phyloP scores from a whole-genome alignment of 352 stramenopile species.

The Phytophthora fragariaefolia region DNA sequence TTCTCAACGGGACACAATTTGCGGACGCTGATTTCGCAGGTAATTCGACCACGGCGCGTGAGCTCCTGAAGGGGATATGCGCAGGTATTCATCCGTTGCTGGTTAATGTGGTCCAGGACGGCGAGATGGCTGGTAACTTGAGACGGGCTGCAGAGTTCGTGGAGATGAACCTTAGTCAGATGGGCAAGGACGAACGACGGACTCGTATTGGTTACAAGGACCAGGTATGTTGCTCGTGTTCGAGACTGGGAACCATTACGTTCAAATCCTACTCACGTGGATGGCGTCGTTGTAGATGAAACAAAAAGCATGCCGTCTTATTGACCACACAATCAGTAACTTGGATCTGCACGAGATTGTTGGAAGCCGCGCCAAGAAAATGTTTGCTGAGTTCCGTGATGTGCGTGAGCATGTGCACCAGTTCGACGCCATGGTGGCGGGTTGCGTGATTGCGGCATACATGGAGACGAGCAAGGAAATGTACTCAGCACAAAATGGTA shows the following conservation, averaged over 20 bases:
- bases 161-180: conserved; percentile 97
- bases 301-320: conserved; percentile 88
- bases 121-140: conserved; percentile 87
- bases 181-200: conserved; percentile 95
- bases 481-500: conserved; percentile 81
- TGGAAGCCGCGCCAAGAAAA: conserved; percentile 94
- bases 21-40: conserved; percentile 93
- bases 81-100: conserved; percentile 32
- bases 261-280: conserved; percentile 29
- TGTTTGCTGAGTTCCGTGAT: conserved; percentile 97
- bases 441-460: conserved; percentile 88
- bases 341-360: conserved; percentile 96
- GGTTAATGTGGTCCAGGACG: conserved; percentile 63
- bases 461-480: conserved; percentile 90
- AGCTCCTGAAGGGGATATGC: conserved; percentile 7
- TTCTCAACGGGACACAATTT: conserved; percentile 97
- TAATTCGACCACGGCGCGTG: conserved; percentile 31
- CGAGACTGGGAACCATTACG: conserved; percentile 4
- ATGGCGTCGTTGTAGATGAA: conserved; percentile 87
- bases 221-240: conserved; percentile 71
- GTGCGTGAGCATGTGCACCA: conserved; percentile 96
- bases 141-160: conserved; percentile 91
- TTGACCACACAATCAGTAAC: conserved; percentile 94
- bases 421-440: conserved; percentile 92
- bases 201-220: conserved; percentile 98